A percentile compares a stretch with the other conserved stretches of the same genome.
Conservation (phyloP, 2,329 filamentous ascomycete genomes). For the Gnomoniopsis sp. region DNA sequence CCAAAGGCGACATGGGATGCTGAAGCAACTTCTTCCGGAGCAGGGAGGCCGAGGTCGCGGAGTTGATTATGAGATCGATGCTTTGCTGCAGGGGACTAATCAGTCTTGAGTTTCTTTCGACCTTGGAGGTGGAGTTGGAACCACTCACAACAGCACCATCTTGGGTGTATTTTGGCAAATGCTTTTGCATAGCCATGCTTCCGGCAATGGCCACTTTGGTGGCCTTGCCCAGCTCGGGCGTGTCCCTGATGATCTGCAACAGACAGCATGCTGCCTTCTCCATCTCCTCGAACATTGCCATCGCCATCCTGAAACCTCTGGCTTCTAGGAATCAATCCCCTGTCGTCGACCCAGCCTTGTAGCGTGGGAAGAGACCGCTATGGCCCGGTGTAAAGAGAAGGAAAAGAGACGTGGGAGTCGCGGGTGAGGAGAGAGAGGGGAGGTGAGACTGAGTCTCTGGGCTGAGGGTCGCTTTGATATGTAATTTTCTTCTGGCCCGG, state of each 20-base stretch:
- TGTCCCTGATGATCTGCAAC: constrained; percentile 19
- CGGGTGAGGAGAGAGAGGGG: background rate
- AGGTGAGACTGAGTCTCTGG: background rate
- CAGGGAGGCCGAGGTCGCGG: constrained; percentile 15
- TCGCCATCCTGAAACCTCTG: constrained; percentile 4
- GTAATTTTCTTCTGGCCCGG: constrained; percentile 8
- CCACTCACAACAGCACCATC: constrained; percentile 12
- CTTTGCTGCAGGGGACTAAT: constrained; percentile 6
- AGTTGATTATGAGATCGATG: constrained; percentile 18
- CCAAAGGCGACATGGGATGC: constrained; percentile 15
- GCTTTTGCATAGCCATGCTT: constrained; percentile 14
- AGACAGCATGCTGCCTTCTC: constrained; percentile 16
- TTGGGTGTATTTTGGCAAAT: constrained; percentile 10
- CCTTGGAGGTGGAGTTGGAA: background rate
- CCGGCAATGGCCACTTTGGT: constrained; percentile 16
- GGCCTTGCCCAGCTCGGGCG: constrained; percentile 13
- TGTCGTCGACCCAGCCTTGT: background rate
- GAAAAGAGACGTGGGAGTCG: background rate
- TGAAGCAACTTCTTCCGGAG: constrained; percentile 18
- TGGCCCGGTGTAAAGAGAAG: constrained; percentile 4
- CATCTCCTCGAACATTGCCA: constrained; percentile 8
- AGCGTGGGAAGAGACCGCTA: constrained; percentile 6
- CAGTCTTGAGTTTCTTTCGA: background rate
- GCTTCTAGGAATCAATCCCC: background rate
- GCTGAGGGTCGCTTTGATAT: constrained; percentile 6